Conservation (phyloP, 306 rosid species). For the Alnus glutinosa region DNA sequence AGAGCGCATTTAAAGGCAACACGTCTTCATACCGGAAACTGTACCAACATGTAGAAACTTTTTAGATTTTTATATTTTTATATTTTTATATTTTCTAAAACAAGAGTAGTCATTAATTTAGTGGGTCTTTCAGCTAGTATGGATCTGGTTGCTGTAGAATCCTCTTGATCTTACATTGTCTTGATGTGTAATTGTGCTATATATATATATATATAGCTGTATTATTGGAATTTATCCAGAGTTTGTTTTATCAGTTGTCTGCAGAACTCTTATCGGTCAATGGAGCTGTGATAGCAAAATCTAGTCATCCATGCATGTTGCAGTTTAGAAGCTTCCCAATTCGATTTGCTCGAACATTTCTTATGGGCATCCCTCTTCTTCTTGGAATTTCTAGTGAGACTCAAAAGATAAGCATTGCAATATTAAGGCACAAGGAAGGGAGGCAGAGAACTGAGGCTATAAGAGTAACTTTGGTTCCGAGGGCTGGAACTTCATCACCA, state of each 20-base stretch:
- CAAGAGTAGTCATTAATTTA: neutral
- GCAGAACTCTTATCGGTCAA: slow-evolving; percentile 58
- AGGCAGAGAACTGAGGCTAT: slow-evolving; percentile 53
- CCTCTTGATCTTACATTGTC: neutral
- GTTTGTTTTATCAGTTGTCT: slow-evolving; percentile 46
- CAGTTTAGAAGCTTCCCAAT: slow-evolving; percentile 66
- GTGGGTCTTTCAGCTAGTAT: neutral
- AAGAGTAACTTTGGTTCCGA: slow-evolving; percentile 53
- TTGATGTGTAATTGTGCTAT: neutral
- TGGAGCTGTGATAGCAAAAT: slow-evolving; percentile 52
- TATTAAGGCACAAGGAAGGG: slow-evolving; percentile 65
- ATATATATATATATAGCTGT: neutral
- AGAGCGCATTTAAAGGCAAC: too few relatives aligned
- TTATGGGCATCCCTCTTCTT: slow-evolving; percentile 62
- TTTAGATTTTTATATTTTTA: neutral
- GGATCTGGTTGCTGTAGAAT: neutral
- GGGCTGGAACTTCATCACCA: slow-evolving; percentile 63
- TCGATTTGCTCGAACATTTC: slow-evolving; percentile 54
- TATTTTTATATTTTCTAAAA: neutral
- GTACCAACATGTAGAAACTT: neutral
- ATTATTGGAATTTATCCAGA: neutral
- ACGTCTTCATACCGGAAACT: too few relatives aligned
- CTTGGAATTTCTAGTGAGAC: slow-evolving; percentile 66
- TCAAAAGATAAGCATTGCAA: slow-evolving; percentile 46
- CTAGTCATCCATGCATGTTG: slow-evolving; percentile 82